Evolutionary conservation across 805 yeast genomes (phyloP), one percentile per base, ranked within the genome.

Genomic region (Cyberlindnera xishuangbannaensis): DNA sequence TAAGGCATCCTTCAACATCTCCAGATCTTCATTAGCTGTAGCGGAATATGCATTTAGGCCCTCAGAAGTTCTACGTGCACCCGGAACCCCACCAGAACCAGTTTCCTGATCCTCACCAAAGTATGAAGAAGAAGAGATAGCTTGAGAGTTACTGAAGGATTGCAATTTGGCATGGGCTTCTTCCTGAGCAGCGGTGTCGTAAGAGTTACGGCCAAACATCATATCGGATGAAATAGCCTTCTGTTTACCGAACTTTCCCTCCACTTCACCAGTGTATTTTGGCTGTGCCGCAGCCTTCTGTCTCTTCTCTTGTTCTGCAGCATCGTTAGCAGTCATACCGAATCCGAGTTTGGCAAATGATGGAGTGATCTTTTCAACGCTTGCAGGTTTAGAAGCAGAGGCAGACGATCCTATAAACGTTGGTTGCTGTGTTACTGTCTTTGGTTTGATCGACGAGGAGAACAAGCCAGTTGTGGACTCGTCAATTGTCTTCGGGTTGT

Each of bases 211-310:
- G 14, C 96, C 96, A 59, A 92, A 92, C 51, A 74, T 76, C 63
- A 88, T 94, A 61, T 92, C 97, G 2, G 97, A 88, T 0, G 97
- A 92, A 43, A 92, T 92, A 30, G 88, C 95, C 70, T 85, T 90
- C 57, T 88, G 96, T 25, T 64, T 65, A 36, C 97, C 97, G 55
- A 73, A 92, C 63, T 86, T 84, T 51, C 65, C 68, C 24, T 74
- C 76, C 19, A 83, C 83, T 44, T 78, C 79, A 23, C 92, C 92
- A 2, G 86, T 76, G 55, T 82, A 82, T 47, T 69, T 68, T 34
- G 72, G 74, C 27, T 74, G 78, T 24, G 73, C 61, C 18, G 74
- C 73, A 27, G 69, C 65, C 40, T 63, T 61, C 24, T 57, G 60
- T 43, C 63, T 50, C 40, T 65, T 58, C 8, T 68, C 64, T 28